Evolutionary conservation across 2,329 filamentous ascomycete species (phyloP).

Genomic region (Nigrospora oryzae): DNA sequence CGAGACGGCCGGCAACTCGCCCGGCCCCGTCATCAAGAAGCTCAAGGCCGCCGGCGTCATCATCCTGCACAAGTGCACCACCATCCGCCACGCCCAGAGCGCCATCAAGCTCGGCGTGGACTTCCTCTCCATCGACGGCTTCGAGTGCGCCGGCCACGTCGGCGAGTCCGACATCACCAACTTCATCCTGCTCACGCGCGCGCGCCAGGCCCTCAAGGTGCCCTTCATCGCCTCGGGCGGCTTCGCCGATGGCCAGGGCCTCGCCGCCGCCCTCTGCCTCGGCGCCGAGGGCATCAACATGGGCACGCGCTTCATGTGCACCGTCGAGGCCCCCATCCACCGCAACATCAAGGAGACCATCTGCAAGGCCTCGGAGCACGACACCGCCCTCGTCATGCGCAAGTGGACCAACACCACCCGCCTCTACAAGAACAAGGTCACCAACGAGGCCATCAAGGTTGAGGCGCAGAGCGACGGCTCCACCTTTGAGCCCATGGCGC

Average conservation of each 20-base stretch:
- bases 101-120: constrained; percentile 93
- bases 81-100: constrained; percentile 84
- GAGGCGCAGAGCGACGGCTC: constrained; percentile 77
- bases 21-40: constrained; percentile 81
- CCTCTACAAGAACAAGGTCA: constrained; percentile 85
- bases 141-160: constrained; percentile 92
- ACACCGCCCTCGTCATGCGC: constrained; percentile 80
- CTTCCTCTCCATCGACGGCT: constrained; percentile 93
- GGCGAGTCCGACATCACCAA: constrained; percentile 84
- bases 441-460: constrained; percentile 69
- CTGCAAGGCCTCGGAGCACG: constrained; percentile 78
- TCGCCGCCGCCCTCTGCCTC: constrained; percentile 82
- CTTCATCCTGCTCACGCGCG: constrained; percentile 78
- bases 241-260: constrained; percentile 87
- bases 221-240: constrained; percentile 96
- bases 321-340: constrained; percentile 87
- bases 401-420: constrained; percentile 90
- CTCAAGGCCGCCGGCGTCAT: constrained; percentile 73
- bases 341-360: constrained; percentile 90
- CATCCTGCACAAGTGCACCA: constrained; percentile 96
- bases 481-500: constrained; percentile 83
- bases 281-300: constrained; percentile 96
- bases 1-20: constrained; percentile 83
- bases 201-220: constrained; percentile 72
- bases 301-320: constrained; percentile 97